phyloP scores from a whole-genome alignment of 345 rosid genomes.

The Salix arbutifolia region DNA sequence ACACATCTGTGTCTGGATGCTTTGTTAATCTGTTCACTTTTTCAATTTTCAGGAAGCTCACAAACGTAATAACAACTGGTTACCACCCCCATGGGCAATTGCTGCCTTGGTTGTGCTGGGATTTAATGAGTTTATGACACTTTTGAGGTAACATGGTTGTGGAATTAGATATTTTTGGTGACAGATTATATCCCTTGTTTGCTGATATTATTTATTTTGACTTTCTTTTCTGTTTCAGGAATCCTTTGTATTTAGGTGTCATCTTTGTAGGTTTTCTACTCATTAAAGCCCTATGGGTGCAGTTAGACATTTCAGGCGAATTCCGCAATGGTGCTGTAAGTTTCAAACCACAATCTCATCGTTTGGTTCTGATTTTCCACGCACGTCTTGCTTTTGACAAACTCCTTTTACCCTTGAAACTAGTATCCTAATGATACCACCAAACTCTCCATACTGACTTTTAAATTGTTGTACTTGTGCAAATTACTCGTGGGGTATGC shows the following conservation, averaged over 20 bases:
- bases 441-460: not conserved
- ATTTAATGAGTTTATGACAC: constrained; percentile 97
- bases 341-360: constrained; percentile 7
- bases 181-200: not conserved
- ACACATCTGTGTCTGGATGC: not conserved
- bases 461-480: not conserved
- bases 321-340: constrained; percentile 88
- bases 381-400: not conserved
- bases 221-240: constrained; percentile 50
- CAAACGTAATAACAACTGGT: constrained; percentile 88
- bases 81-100: constrained; percentile 99
- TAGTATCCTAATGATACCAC: not conserved
- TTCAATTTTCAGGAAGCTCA: constrained; percentile 80
- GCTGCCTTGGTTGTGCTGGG: constrained; percentile 75
- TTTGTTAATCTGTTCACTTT: not conserved
- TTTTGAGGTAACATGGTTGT: constrained; percentile 56
- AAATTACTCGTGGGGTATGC: not conserved
- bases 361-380: not conserved
- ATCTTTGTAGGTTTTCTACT: constrained; percentile 71
- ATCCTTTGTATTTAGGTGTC: constrained; percentile 72
- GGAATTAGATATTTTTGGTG: constrained; percentile 4
- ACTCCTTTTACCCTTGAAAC: not conserved
- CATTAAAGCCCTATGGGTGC: constrained; percentile 92
- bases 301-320: constrained; percentile 76
- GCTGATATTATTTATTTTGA: constrained; percentile 11